phyloP scores from a whole-genome alignment of 2,329 filamentous ascomycete species.

The Pleurostoma richardsiae region DNA sequence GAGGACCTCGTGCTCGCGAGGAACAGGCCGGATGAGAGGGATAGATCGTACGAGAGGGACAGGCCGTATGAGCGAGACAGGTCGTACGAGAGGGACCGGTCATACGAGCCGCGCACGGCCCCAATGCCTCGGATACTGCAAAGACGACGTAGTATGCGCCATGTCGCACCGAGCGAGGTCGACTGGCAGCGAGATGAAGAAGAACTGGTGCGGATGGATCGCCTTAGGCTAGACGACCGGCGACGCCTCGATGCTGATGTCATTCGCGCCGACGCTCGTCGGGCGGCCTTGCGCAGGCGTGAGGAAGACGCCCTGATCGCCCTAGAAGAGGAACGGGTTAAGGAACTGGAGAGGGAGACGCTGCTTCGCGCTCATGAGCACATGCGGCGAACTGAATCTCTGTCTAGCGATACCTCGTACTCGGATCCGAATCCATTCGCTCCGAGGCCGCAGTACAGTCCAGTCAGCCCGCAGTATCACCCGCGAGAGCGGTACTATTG shows the following conservation, averaged over 20 bases:
- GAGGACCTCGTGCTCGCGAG: no score
- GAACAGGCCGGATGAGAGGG: no score
- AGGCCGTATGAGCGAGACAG: background rate
- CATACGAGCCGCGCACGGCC: constrained; percentile 1
- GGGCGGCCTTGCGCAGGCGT: background rate
- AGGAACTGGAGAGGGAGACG: background rate
- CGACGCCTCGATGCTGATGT: no score
- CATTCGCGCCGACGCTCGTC: no score
- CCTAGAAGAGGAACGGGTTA: background rate
- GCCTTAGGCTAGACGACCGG: no score
- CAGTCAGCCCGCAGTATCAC: no score
- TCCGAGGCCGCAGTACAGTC: no score
- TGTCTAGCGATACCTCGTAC: no score
- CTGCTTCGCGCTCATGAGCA: background rate
- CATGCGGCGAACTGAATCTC: background rate
- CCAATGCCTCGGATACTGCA: constrained; percentile 1
- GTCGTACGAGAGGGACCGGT: constrained; percentile 1
- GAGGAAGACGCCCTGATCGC: background rate
- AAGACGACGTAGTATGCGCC: background rate
- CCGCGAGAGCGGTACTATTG: no score
- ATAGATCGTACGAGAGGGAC: background rate
- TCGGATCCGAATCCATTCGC: no score
- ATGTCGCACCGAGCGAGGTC: constrained; percentile 6
- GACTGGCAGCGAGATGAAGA: constrained; percentile 3
- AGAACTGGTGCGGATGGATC: no score